phyloP scores from a whole-genome alignment of 768 basidiomycete species.

The Lentinus brumalis region DNA sequence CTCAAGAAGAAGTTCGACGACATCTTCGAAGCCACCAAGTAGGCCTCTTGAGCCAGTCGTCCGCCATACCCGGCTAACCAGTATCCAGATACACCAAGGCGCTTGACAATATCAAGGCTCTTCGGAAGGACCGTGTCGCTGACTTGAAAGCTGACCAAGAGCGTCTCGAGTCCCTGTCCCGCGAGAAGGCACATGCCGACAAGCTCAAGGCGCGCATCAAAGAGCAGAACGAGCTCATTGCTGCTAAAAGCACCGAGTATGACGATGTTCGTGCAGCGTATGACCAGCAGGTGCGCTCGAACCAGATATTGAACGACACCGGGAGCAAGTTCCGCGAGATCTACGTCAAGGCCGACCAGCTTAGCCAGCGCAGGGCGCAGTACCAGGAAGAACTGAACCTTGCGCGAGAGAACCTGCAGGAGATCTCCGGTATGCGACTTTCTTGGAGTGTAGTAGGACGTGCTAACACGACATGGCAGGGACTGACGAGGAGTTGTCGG shows the following conservation, averaged over 20 bases:
- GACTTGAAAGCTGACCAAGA: conserved; percentile 95
- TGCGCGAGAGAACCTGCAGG: conserved; percentile 62
- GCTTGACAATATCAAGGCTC: conserved; percentile 83
- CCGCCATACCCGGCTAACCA: background rate
- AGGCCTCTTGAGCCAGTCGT: conserved; percentile 13
- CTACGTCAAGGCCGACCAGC: conserved; percentile 66
- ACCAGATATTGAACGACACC: conserved; percentile 78
- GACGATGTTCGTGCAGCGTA: conserved; percentile 70
- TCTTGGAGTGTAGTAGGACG: background rate
- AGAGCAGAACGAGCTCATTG: conserved; percentile 62
- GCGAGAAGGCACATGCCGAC: conserved; percentile 86
- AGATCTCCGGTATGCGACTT: conserved; percentile 57
- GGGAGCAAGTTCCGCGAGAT: conserved; percentile 86
- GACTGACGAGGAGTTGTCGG: conserved; percentile 69
- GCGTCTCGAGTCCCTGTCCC: conserved; percentile 70
- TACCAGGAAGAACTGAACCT: conserved; percentile 63
- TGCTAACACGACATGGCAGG: conserved; percentile 41
- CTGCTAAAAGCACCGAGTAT: conserved; percentile 70
- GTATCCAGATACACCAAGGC: conserved; percentile 89
- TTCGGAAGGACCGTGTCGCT: conserved; percentile 87
- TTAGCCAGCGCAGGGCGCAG: conserved; percentile 63
- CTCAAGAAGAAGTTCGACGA: conserved; percentile 99
- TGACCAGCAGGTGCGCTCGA: conserved; percentile 66
- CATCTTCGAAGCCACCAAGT: conserved; percentile 98
- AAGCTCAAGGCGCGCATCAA: conserved; percentile 71